These are phyloP conservation scores for Sarocladium kiliense DNA, from an alignment of 2,329 filamentous ascomycete species.

Conservation along the genomic window DNA sequence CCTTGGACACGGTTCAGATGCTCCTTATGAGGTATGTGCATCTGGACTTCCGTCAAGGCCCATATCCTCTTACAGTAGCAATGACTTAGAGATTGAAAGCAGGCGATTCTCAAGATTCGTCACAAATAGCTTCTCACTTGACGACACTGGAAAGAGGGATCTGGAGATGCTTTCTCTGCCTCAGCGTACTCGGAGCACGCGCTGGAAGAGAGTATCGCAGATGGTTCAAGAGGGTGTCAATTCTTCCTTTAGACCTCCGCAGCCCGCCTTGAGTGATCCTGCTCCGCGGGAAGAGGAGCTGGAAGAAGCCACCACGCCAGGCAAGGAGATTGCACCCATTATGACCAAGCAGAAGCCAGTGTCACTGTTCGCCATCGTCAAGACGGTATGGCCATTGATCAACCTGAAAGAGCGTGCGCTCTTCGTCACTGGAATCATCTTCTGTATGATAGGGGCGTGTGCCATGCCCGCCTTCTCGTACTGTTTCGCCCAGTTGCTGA, in stretches of 20 bases:
- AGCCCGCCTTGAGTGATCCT: neutral
- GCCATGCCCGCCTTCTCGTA: slow-evolving; percentile 72
- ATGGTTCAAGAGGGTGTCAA: neutral
- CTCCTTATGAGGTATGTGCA: neutral
- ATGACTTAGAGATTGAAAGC: slow-evolving; percentile 1
- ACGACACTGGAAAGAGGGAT: neutral
- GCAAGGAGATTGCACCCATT: neutral
- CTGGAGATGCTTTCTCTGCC: neutral
- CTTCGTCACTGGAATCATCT: slow-evolving; percentile 55
- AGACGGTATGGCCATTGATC: slow-evolving; percentile 66
- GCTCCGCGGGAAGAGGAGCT: neutral
- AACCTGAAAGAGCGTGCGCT: slow-evolving; percentile 42
- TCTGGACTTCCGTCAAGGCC: neutral
- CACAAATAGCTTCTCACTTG: slow-evolving; percentile 6
- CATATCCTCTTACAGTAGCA: neutral
- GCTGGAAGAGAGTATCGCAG: neutral
- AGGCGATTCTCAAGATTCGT: slow-evolving; percentile 12
- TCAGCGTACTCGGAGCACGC: neutral
- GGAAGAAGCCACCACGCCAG: neutral
- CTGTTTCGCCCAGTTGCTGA: slow-evolving; percentile 66
- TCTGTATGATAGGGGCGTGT: slow-evolving; percentile 59
- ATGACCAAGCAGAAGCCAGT: slow-evolving; percentile 1
- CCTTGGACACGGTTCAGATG: neutral
- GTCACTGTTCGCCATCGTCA: slow-evolving; percentile 22
- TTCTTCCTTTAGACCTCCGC: neutral